phyloP scores from a whole-genome alignment of 2,329 filamentous ascomycete genomes.

The Trichoderma breve region DNA sequence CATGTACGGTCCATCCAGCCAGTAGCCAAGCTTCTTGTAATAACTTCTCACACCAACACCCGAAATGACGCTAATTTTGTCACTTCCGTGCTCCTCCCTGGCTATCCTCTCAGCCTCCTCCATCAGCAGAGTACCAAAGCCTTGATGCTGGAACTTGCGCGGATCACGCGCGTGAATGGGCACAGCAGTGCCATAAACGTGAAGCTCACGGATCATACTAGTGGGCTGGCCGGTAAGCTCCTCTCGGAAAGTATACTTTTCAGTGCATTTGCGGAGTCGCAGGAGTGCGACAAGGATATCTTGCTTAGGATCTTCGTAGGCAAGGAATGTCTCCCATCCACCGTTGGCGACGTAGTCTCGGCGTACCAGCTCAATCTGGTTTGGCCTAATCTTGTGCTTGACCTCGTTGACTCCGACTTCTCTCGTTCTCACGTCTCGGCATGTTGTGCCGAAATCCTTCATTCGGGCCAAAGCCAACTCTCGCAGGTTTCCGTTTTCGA shows the following conservation, averaged over 20 bases:
- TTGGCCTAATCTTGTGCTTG: slow-evolving; percentile 96
- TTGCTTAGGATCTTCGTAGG: slow-evolving; percentile 97
- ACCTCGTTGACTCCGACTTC: slow-evolving; percentile 99
- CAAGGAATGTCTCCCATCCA: slow-evolving; percentile 97
- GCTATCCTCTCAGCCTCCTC: slow-evolving; percentile 97
- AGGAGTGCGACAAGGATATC: slow-evolving; percentile 93
- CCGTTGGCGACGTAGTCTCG: slow-evolving; percentile 93
- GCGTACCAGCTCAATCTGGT: slow-evolving; percentile 91
- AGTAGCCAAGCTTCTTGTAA: slow-evolving; percentile 90
- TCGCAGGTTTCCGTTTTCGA: slow-evolving; percentile 94
- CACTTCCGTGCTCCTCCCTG: slow-evolving; percentile 86
- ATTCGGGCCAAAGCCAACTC: slow-evolving; percentile 93
- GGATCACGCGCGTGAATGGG: slow-evolving; percentile 94
- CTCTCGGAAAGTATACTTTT: slow-evolving; percentile 86
- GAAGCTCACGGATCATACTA: slow-evolving; percentile 87
- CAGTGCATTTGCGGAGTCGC: slow-evolving; percentile 83
- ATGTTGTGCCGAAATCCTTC: slow-evolving; percentile 98
- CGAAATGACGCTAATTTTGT: slow-evolving; percentile 96
- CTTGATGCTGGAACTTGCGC: slow-evolving; percentile 97
- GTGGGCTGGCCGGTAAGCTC: slow-evolving; percentile 85
- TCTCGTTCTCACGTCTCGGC: slow-evolving; percentile 90
- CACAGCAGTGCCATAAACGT: slow-evolving; percentile 97
- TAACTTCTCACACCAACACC: slow-evolving; percentile 95
- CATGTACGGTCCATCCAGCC: slow-evolving; percentile 87
- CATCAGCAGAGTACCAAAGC: slow-evolving; percentile 94